Base-by-base conservation (phyloP, 768 basidiomycete species). In the Tephrocybe sp. region DNA sequence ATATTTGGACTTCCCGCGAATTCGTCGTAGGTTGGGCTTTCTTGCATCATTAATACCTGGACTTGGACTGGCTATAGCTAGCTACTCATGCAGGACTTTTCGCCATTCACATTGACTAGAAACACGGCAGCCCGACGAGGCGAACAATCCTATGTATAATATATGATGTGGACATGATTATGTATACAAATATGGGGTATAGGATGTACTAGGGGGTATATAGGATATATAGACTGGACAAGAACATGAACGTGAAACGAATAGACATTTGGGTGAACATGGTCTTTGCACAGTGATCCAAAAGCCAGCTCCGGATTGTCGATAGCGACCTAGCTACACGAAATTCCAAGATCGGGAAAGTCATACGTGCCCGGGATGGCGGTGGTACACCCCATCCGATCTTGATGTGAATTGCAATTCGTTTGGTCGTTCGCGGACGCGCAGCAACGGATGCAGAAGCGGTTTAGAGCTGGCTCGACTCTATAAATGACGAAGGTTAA, bases 401-500 rank as follows among this genome's bases (percentile, higher is more conserved):
- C 77, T 46, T 69, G 65, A 57, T 79, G 75, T 7, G 78, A 79
- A 57, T 79, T 78, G 50, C 78, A 79, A 45, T 76, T 74, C 40
- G 57, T 38, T 53, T 79, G 77, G 42, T 79, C 77, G 45, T 72
- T 57, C 9, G 56, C 55, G 6, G 49, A 49, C 25, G 63, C 59
- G 56, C 78, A 79, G 61, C 77, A 79, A 19, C 76, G 69, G 40
- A 79, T 47, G 60, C 76, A 79, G 59, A 79, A 79, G 13, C 76
- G 68, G 46, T 66, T 67, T 24, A 68, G 59, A 4, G 67, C 65
- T 2, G 76, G 77, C 50, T 79, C 77, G 38, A 79, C 64, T 42
- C 78, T 78, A 50, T 24, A 31, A 2, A 36, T 8, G n/a, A 10
- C 23, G 33, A 22, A 18, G 13, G 4, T 15, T 46, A 2, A 40